A percentile compares a stretch with the other conserved stretches of the same genome.
Evolutionary conservation across 345 rosid species (phyloP).

Genomic region (Cardiospermum halicacabum): DNA sequence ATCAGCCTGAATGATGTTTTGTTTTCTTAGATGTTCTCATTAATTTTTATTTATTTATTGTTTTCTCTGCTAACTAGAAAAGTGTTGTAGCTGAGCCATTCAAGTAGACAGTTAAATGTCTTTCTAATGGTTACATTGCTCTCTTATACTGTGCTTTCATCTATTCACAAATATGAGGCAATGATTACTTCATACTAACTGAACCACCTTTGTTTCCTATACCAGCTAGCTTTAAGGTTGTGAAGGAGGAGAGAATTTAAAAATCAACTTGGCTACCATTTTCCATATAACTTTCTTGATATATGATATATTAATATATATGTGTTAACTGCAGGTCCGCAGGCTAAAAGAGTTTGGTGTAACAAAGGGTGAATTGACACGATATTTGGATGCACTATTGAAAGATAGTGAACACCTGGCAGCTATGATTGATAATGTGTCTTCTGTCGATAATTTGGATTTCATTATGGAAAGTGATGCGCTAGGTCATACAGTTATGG

Average conservation of each 20-base stretch:
- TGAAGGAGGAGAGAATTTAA: neutral
- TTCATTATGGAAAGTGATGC: constrained; percentile 99
- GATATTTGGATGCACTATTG: constrained; percentile 92
- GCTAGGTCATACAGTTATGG: constrained; percentile 94
- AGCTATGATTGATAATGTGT: constrained; percentile 94
- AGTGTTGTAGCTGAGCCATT: neutral
- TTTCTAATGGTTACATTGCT: neutral
- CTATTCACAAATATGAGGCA: neutral
- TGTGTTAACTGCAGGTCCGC: constrained; percentile 57
- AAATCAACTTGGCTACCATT: neutral
- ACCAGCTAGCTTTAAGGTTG: neutral
- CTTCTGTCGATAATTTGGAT: constrained; percentile 98
- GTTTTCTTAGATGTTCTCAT: constrained; percentile 13
- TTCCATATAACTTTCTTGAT: neutral
- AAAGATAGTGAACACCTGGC: constrained; percentile 99
- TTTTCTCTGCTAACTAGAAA: neutral
- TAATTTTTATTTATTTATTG: neutral
- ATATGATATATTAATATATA: constrained; percentile 11
- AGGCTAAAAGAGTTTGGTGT: constrained; percentile 99
- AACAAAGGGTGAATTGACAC: constrained; percentile 92
- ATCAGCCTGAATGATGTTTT: neutral
- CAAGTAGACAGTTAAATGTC: neutral
- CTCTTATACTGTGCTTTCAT: neutral
- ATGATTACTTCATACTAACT: neutral
- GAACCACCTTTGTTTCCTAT: neutral